Evolutionary conservation across 352 stramenopile species (phyloP).

Genomic region (Phytophthora aleatoria): DNA sequence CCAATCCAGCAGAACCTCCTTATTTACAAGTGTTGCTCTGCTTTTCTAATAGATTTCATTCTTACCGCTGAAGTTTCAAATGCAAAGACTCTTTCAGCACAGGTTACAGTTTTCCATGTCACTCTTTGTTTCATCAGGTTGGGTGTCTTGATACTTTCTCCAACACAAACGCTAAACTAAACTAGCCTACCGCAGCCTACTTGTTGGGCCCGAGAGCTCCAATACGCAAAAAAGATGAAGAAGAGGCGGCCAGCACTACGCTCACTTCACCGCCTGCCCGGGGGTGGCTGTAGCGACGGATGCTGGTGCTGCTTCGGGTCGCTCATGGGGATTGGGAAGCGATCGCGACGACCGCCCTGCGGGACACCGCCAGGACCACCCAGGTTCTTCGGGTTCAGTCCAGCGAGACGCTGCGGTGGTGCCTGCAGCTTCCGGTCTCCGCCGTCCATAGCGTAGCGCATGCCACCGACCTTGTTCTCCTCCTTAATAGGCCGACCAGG

Average conservation of each 20-base stretch:
- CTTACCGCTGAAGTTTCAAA: not conserved
- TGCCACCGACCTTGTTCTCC: constrained; percentile 57
- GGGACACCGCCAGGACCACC: constrained; percentile 51
- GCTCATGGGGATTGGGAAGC: constrained; percentile 75
- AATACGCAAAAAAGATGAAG: constrained; percentile 40
- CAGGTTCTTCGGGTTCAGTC: constrained; percentile 78
- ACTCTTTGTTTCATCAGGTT: constrained; percentile 32
- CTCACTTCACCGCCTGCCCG: constrained; percentile 60
- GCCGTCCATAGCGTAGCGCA: constrained; percentile 70
- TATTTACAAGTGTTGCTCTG: not conserved
- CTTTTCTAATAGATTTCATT: constrained; percentile 36
- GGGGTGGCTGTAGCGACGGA: constrained; percentile 70
- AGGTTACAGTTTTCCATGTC: constrained; percentile 23
- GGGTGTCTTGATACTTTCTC: constrained; percentile 40
- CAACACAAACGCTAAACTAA: constrained; percentile 43
- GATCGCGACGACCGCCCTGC: constrained; percentile 58
- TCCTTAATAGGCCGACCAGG: constrained; percentile 72
- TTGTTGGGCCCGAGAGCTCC: constrained; percentile 27
- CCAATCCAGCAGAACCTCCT: constrained; percentile 1
- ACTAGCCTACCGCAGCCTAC: constrained; percentile 40
- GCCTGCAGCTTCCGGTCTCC: constrained; percentile 64
- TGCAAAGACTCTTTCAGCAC: not conserved
- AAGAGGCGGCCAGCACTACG: constrained; percentile 30
- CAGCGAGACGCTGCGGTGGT: constrained; percentile 61
- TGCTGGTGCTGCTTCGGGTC: constrained; percentile 78